Conservation (phyloP, 192 early-diverging fungal genomes). For the Chytriomyces confervae region DNA sequence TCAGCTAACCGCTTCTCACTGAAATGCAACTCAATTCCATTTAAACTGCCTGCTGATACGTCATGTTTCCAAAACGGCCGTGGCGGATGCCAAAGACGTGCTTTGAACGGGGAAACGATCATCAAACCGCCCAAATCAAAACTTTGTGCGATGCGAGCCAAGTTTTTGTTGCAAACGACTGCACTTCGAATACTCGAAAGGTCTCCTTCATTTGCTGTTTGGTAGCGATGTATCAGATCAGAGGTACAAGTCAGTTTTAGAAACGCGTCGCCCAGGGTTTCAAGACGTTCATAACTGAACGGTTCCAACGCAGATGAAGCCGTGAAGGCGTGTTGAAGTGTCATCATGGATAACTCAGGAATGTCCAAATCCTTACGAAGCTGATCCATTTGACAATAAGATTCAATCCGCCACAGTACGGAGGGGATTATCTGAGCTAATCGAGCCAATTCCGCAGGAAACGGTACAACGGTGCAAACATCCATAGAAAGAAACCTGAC, state of each 20-base stretch:
- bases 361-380: conserved; percentile 28
- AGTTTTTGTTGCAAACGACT: conserved; percentile 77
- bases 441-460: conserved; percentile 35
- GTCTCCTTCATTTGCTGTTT: conserved; percentile 77
- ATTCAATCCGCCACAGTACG: conserved; percentile 41
- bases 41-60: not conserved
- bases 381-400: conserved; percentile 39
- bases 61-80: conserved; percentile 5
- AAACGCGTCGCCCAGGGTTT: conserved; percentile 87
- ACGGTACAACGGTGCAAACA: conserved; percentile 40
- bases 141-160: conserved; percentile 63
- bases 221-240: conserved; percentile 72
- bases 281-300: conserved; percentile 87
- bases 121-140: conserved; percentile 67
- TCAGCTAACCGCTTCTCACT: conserved; percentile 88
- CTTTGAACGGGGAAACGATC: conserved; percentile 66
- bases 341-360: conserved; percentile 25
- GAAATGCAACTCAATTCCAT: conserved; percentile 35
- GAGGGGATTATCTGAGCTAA: conserved; percentile 46
- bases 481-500: conserved; percentile 42
- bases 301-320: conserved; percentile 70
- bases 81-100: conserved; percentile 42
- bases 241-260: conserved; percentile 77
- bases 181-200: conserved; percentile 72
- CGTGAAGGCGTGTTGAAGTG: conserved; percentile 68